Percentiles rank a stretch among this genome's conserved stretches.
Evolutionary conservation across 106 monocot species (phyloP).

Genomic region (Dactylorhiza incarnata): DNA sequence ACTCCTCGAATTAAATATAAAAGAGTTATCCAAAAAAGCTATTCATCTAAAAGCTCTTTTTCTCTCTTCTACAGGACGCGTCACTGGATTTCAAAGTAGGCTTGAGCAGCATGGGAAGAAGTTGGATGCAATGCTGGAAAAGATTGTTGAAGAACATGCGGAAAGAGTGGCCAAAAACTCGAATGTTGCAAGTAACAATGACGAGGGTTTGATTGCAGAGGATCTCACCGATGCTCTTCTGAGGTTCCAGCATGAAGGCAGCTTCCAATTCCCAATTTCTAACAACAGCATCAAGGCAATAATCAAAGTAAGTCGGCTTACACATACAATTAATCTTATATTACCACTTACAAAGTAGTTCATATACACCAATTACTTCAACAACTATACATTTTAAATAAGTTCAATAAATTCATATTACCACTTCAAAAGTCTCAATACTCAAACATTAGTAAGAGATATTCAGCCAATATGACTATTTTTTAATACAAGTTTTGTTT

Average conservation of each 20-base stretch:
- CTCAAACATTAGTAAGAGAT: no score
- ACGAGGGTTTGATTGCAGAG: neutral
- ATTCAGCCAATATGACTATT: no score
- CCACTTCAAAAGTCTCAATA: no score
- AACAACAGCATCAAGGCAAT: conserved; percentile 8
- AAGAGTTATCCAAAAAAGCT: no score
- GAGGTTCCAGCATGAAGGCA: neutral
- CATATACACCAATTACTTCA: no score
- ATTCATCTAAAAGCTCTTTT: no score
- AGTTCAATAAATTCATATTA: no score
- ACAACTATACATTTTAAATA: no score
- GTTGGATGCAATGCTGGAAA: neutral
- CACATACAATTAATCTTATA: no score
- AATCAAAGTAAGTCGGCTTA: neutral
- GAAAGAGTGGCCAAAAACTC: neutral
- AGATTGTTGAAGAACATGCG: neutral
- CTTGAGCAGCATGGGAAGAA: neutral
- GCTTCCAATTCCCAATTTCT: neutral
- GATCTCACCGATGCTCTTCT: conserved; percentile 3
- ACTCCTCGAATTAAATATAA: no score
- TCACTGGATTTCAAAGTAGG: neutral
- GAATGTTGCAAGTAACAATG: neutral
- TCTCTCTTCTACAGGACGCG: neutral
- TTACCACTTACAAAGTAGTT: no score
- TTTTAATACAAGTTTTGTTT: no score